Percentiles rank a stretch among this genome's conserved stretches.
Conservation (phyloP, 2,329 filamentous ascomycete species). For the Stagonosporopsis cucurbitacearum region DNA sequence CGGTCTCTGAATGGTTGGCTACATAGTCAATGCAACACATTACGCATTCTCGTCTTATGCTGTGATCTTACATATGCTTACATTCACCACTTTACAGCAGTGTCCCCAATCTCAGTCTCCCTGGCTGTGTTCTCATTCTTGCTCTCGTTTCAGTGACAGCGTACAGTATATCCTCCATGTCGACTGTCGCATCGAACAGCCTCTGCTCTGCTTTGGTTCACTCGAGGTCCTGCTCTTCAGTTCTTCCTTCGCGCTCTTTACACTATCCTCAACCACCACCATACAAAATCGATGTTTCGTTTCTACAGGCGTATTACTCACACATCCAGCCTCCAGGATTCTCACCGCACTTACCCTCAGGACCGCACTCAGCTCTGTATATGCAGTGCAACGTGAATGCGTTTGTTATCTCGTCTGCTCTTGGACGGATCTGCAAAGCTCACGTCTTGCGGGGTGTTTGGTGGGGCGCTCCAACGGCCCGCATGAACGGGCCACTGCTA, state of each 20-base stretch:
- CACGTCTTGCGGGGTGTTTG: conserved; percentile 9
- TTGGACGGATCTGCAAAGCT: conserved; percentile 4
- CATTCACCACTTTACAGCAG: neutral
- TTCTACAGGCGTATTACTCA: conserved; percentile 62
- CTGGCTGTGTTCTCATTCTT: neutral
- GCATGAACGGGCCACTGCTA: neutral
- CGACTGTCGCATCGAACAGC: conserved; percentile 37
- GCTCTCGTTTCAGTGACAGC: conserved; percentile 31
- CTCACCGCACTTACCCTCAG: conserved; percentile 59
- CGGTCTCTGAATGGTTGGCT: conserved; percentile 27
- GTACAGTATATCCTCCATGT: conserved; percentile 30
- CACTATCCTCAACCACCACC: conserved; percentile 59
- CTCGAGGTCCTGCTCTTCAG: conserved; percentile 40
- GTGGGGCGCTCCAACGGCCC: conserved; percentile 12
- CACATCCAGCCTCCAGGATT: conserved; percentile 62
- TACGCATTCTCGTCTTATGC: neutral
- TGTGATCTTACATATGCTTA: neutral
- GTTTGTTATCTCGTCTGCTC: conserved; percentile 2
- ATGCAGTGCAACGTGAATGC: neutral
- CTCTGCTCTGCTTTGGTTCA: conserved; percentile 37
- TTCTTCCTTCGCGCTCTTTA: conserved; percentile 39
- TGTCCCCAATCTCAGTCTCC: neutral
- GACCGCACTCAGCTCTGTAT: conserved; percentile 62
- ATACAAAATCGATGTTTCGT: conserved; percentile 64
- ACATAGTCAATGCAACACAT: conserved; percentile 41